These are phyloP conservation scores for Saccharum officinarum DNA, from an alignment of 176 grass and related monocot genomes.

Conservation along the genomic window DNA sequence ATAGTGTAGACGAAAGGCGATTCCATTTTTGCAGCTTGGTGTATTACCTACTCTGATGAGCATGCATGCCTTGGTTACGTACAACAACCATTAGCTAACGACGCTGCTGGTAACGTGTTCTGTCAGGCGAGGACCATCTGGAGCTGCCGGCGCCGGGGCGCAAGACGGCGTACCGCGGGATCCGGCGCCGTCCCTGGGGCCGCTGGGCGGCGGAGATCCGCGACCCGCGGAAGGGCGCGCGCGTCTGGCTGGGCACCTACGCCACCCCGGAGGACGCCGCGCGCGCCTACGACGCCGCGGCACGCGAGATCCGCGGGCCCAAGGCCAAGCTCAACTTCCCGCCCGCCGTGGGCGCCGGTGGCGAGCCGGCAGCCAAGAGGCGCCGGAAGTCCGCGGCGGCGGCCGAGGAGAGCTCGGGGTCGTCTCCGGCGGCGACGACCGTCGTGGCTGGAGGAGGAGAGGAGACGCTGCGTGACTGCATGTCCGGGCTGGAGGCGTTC, in stretches of 20 bases:
- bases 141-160: constrained; percentile 38
- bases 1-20: no score
- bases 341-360: background rate
- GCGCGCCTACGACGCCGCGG: constrained; percentile 70
- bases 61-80: no score
- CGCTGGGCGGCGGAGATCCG: constrained; percentile 96
- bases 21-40: no score
- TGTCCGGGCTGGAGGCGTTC: constrained; percentile 52
- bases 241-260: constrained; percentile 91
- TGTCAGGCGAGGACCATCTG: background rate
- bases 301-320: constrained; percentile 62
- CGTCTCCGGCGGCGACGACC: background rate
- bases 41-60: no score
- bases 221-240: constrained; percentile 73
- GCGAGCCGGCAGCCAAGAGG: background rate
- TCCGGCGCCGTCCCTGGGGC: constrained; percentile 75
- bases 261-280: constrained; percentile 77
- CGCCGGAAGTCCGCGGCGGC: background rate
- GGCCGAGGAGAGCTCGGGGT: constrained; percentile 35
- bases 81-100: no score
- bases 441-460: no score
- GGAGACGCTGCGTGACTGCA: constrained; percentile 38
- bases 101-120: background rate
- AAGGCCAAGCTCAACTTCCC: constrained; percentile 89
- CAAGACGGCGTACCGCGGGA: constrained; percentile 71